A percentile compares a stretch with the other conserved stretches of the same genome.
phyloP scores from a whole-genome alignment of 768 basidiomycete genomes.

The Suillus tomentosus region DNA sequence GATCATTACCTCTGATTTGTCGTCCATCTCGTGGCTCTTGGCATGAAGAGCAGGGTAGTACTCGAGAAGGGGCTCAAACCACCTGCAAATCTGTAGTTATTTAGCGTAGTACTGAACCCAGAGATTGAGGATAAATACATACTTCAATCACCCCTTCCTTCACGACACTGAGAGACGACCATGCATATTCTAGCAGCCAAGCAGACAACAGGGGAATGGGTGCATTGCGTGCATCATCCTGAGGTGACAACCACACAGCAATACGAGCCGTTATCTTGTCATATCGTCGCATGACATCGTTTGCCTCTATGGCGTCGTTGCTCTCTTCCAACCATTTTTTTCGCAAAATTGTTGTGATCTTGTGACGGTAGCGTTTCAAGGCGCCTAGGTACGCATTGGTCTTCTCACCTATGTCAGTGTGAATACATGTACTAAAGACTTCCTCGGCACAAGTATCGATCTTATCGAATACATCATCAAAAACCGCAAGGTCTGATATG shows the following conservation, averaged over 20 bases:
- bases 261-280: neutral
- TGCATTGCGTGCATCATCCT: neutral
- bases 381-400: neutral
- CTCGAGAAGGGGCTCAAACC: constrained; percentile 3
- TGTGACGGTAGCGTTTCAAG: neutral
- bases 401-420: neutral
- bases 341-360: neutral
- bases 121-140: neutral
- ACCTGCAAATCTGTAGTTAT: neutral
- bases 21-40: neutral
- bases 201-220: neutral
- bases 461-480: neutral
- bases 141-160: neutral
- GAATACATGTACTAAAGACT: neutral
- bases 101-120: neutral
- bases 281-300: neutral
- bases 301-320: neutral
- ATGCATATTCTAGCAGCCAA: constrained; percentile 1
- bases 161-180: neutral
- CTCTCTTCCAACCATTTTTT: neutral
- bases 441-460: neutral
- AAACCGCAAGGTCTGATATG: neutral
- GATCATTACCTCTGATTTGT: neutral
- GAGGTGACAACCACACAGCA: neutral
- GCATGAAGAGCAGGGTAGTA: neutral